A percentile compares a stretch with the other conserved stretches of the same genome.
These are phyloP conservation scores for Onygenales sp. DNA, from an alignment of 2,329 filamentous ascomycete genomes.

Conservation along the genomic window DNA sequence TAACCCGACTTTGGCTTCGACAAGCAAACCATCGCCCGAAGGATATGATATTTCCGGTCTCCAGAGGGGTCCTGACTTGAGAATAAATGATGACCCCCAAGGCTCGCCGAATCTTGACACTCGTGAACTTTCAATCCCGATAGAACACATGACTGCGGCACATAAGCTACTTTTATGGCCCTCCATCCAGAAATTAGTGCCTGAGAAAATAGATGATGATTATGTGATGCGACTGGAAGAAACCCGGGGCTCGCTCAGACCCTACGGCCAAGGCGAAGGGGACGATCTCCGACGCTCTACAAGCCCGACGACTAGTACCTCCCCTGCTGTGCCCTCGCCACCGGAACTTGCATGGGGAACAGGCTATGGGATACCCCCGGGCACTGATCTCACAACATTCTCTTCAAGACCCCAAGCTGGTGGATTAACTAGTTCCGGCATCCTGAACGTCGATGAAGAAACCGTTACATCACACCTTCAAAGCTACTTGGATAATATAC, in stretches of 20 bases:
- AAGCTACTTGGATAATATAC: constrained; percentile 52
- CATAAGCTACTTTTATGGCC: constrained; percentile 69
- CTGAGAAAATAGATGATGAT: constrained; percentile 49
- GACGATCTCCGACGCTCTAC: constrained; percentile 36
- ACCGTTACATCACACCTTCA: constrained; percentile 43
- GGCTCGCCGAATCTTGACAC: constrained; percentile 37
- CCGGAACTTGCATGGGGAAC: constrained; percentile 44
- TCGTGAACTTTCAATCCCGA: constrained; percentile 62
- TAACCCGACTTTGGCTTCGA: background rate
- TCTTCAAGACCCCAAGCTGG: constrained; percentile 25
- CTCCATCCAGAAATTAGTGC: constrained; percentile 56
- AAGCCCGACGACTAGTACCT: constrained; percentile 24
- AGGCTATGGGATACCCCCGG: constrained; percentile 27
- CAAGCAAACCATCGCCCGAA: background rate
- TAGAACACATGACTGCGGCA: constrained; percentile 83
- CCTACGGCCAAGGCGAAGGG: constrained; percentile 73
- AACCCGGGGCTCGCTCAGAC: constrained; percentile 60
- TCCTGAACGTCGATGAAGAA: constrained; percentile 43
- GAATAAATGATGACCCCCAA: background rate
- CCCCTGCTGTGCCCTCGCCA: constrained; percentile 28
- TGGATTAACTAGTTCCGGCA: constrained; percentile 42
- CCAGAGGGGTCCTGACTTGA: background rate
- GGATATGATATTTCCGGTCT: background rate
- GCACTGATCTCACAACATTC: constrained; percentile 20
- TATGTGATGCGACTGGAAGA: constrained; percentile 73